Evolutionary conservation across 2,329 filamentous ascomycete species (phyloP), one percentile per base, ranked within the genome.

Genomic region (Stagonosporopsis cucurbitacearum): DNA sequence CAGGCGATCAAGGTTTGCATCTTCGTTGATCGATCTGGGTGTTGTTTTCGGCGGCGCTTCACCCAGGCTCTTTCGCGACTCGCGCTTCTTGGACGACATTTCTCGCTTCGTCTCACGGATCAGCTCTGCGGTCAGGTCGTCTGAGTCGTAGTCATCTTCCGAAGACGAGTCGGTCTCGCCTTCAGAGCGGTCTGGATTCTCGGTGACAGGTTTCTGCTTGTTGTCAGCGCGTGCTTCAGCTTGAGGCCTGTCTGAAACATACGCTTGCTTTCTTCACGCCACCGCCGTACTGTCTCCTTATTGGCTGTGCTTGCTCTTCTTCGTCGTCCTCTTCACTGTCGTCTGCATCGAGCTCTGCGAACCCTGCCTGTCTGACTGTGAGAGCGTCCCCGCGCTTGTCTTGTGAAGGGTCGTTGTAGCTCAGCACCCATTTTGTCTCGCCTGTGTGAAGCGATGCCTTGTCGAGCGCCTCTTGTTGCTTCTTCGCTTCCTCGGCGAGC

Each of bases 371-470:
- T 43, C 90, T 83, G 32, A 93, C 81, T 22, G 69, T 69, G 62
- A 80, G 63, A 26, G 60, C 50, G 12, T 65, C 64, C 49, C 85
- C 67, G 13, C 73, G 71, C 46, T 73, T 67, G 30, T 66, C 78
- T 36, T 77, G 67, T 54, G 78, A 73, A 22, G 72, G 66, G 49
- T 81, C 75, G 43, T 79, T 78, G 48, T 85, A 81, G 58, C 86
- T 86, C 51, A 93, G 77, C 17, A 90, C 88, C 90, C 90, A 94
- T 71, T 88, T 87, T 17, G 88, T 88, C 72, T 93, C 90, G 48
- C 87, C 86, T 39, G 84, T 77, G 59, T 85, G 82, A 17, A 83
- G 81, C 8, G 86, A 85, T 58, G 86, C 85, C 64, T 82, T 83
- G 57, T 87, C 84, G 12, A 91, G 56, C 13, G 75, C 77, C 47